These are phyloP conservation scores for Phalaenopsis aphrodite DNA, from an alignment of 106 monocot genomes.

Conservation along the genomic window DNA sequence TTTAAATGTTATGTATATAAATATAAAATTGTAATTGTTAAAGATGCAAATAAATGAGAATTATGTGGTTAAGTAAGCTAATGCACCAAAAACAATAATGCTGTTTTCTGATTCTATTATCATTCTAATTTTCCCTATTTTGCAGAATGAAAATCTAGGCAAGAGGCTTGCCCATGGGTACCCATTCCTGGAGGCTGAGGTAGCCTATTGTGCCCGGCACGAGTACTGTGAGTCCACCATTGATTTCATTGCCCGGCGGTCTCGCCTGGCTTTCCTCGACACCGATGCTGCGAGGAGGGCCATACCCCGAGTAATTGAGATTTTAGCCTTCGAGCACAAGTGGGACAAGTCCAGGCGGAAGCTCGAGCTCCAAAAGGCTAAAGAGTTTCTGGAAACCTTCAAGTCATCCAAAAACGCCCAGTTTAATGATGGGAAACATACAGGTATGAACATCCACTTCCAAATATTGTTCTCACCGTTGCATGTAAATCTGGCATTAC, in stretches of 20 bases:
- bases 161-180: conserved; percentile 95
- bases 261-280: conserved; percentile 89
- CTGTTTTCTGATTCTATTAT: neutral
- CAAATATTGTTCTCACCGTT: neutral
- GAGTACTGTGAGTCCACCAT: conserved; percentile 93
- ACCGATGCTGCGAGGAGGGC: conserved; percentile 84
- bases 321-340: conserved; percentile 70
- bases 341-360: conserved; percentile 87
- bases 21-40: no score
- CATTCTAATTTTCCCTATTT: conserved; percentile 2
- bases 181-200: conserved; percentile 93
- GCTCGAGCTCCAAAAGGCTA: conserved; percentile 57
- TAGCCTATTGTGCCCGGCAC: conserved; percentile 83
- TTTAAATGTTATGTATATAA: no score
- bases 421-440: conserved; percentile 83
- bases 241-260: conserved; percentile 89
- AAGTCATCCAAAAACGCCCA: conserved; percentile 97
- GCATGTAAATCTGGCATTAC: neutral
- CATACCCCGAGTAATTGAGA: conserved; percentile 76
- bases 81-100: no score
- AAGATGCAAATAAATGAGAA: no score
- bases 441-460: conserved; percentile 16
- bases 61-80: no score
- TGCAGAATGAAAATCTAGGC: conserved; percentile 81
- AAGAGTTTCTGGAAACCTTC: conserved; percentile 86